Base-by-base conservation (phyloP, 2,329 filamentous ascomycete genomes). In the Samsoniella hepiali region DNA sequence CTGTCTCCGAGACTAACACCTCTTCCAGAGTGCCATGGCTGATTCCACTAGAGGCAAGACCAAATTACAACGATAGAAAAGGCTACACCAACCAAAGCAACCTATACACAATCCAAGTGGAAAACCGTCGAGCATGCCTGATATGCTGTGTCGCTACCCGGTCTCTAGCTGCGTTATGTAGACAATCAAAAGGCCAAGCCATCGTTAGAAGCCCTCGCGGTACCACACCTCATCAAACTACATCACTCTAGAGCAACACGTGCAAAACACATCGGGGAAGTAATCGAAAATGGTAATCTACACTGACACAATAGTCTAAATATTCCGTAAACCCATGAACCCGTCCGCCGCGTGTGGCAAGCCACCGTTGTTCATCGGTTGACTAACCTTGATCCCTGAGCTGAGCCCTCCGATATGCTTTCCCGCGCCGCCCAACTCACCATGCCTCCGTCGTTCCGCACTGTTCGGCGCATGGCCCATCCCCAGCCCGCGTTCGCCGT, bases 351-450 rank as follows among this genome's bases (percentile, higher is more conserved):
- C 34, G 7, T 44, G 40, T 13, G 56, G 62, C 64, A 42, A 65
- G 63, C 68, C 68, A 58, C 64, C 63, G 57, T 68, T 69, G 32
- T 66, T 65, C 68, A 69, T 69, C 15, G 57, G 38, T 9, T 66
- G 64, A 22, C 65, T 65, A 36, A 62, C 62, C 45, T 65, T 65
- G 29, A 67, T 58, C 7, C 65, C 65, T 5, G 66, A 66, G 59
- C 65, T 66, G 27, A 66, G 34, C 6, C 60, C 51, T 32, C 60
- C 60, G 2, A 56, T 29, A 27, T 50, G 40, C 22, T 44, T 50
- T 13, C 51, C 60, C 6, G 9, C 34, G 42, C 27, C 44, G 9
- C 27, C 9, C 22, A 62, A n/a, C 17, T 56, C 51, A 22, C 7
- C 27, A 38, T 57, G 22, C 27, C 50, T 55, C 47, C 60, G 36